Conservation (phyloP, 2,329 filamentous ascomycete genomes). For the Aspergillus fructus region DNA sequence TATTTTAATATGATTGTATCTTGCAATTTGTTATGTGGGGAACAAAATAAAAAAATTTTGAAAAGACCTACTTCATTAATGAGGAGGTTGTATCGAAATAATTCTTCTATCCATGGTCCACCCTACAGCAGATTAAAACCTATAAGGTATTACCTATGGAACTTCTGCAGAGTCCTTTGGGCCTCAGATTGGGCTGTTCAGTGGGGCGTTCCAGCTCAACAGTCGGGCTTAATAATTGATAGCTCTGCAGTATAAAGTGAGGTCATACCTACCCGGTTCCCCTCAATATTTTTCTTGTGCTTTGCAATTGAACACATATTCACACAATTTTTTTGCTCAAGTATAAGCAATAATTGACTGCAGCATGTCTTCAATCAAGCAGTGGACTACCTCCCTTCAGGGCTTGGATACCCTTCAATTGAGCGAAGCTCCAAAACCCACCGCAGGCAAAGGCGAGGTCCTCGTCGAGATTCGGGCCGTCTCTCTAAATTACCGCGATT, state of each 20-base stretch:
- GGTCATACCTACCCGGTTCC: neutral
- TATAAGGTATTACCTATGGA: too few species aligned
- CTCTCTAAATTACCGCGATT: conserved; percentile 56
- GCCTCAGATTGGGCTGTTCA: neutral
- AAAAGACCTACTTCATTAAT: neutral
- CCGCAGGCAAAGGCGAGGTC: conserved; percentile 53
- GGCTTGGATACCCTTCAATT: conserved; percentile 56
- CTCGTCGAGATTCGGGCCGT: conserved; percentile 54
- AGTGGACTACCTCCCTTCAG: conserved; percentile 58
- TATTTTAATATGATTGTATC: neutral
- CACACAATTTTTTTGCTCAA: neutral
- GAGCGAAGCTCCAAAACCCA: conserved; percentile 47
- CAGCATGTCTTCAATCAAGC: conserved; percentile 26
- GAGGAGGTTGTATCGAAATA: neutral
- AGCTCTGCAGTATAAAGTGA: neutral
- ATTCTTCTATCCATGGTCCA: neutral
- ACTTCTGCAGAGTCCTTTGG: too few species aligned
- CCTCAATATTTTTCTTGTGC: neutral
- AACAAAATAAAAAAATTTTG: neutral
- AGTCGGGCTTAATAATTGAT: neutral
- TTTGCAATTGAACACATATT: neutral
- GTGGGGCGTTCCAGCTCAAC: neutral
- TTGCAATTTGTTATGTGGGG: neutral
- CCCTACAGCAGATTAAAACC: too few species aligned
- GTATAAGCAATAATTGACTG: too few species aligned